Evolutionary conservation across 108 stramenopile genomes (phyloP).

Genomic region (Stephanodiscus minutulus): DNA sequence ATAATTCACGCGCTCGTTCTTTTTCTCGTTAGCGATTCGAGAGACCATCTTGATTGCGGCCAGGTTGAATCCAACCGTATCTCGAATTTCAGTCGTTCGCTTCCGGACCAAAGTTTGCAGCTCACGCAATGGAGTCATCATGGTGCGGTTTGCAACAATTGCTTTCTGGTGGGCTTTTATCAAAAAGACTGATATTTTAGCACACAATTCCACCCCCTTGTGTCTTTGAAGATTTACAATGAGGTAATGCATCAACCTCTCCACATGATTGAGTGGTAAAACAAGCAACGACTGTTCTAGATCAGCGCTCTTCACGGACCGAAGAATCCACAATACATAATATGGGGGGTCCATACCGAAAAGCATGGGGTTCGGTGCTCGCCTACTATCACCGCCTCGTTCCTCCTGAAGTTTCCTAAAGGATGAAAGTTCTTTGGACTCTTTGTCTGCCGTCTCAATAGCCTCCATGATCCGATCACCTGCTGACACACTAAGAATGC

Average conservation of each 20-base stretch:
- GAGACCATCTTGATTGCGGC: conserved; percentile 69
- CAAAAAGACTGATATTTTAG: conserved; percentile 70
- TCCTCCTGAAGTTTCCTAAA: conserved; percentile 55
- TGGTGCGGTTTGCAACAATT: conserved; percentile 60
- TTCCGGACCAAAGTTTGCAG: conserved; percentile 59
- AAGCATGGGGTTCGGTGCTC: conserved; percentile 74
- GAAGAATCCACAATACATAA: conserved; percentile 88
- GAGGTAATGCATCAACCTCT: conserved; percentile 75
- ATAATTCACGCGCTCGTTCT: conserved; percentile 27
- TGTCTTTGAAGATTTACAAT: conserved; percentile 64
- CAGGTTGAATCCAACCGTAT: conserved; percentile 80
- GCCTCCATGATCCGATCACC: conserved; percentile 96
- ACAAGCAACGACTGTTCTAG: conserved; percentile 92
- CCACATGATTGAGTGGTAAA: conserved; percentile 81
- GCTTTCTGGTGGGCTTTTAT: conserved; percentile 74
- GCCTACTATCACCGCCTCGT: conserved; percentile 36
- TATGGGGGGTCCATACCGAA: conserved; percentile 82
- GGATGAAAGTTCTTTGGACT: conserved; percentile 64
- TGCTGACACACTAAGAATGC: conserved; percentile 81
- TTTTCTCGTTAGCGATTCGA: conserved; percentile 52
- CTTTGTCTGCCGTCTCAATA: conserved; percentile 87
- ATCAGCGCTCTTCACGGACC: conserved; percentile 85
- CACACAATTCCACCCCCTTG: conserved; percentile 81
- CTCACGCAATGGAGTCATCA: conserved; percentile 73
- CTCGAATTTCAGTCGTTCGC: conserved; percentile 65